Evolutionary conservation across 257 asterid species (phyloP).

Genomic region (Plectranthus barbatus): DNA sequence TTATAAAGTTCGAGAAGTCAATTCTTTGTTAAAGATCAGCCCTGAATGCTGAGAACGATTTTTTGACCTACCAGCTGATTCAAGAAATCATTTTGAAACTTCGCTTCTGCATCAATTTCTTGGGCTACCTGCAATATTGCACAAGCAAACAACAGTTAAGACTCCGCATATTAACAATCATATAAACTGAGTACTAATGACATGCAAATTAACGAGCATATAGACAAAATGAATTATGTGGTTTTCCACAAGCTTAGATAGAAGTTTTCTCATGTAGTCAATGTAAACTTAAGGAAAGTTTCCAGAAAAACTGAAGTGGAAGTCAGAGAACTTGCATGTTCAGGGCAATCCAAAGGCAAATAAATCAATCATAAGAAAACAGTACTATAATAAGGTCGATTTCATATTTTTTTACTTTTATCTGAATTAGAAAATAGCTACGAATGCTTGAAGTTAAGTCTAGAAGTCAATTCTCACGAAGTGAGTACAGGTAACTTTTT

Average conservation of each 20-base stretch:
- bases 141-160: not conserved
- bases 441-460: no score
- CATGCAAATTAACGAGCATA: not conserved
- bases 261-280: not conserved
- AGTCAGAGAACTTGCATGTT: not conserved
- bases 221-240: not conserved
- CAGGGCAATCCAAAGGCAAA: conserved; percentile 2
- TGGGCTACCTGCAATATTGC: conserved; percentile 70
- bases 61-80: conserved; percentile 68
- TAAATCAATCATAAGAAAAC: not conserved
- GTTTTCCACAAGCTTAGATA: not conserved
- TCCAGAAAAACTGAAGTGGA: not conserved
- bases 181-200: not conserved
- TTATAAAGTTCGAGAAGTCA: not conserved
- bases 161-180: not conserved
- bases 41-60: conserved; percentile 1
- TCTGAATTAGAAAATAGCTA: not conserved
- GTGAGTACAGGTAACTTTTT: no score
- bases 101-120: conserved; percentile 79
- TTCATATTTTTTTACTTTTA: not conserved
- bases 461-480: no score
- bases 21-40: not conserved
- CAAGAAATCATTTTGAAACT: conserved; percentile 78
- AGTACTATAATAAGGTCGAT: not conserved
- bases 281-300: not conserved